Conservation (phyloP, 2,329 filamentous ascomycete species). For the Aspergillus tubingensis region DNA sequence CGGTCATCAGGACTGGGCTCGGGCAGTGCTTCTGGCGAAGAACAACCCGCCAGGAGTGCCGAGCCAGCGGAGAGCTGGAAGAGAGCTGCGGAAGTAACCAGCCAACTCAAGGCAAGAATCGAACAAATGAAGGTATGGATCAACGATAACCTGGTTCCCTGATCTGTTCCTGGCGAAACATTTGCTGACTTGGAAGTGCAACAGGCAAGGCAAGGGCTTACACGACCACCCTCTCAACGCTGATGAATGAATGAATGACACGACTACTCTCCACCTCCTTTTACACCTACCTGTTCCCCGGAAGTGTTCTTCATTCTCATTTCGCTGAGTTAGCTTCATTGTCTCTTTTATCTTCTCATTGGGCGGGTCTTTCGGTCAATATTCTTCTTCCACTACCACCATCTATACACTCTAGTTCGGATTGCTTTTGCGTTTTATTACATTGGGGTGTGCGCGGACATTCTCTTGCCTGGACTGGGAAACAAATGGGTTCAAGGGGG, state of each 20-base stretch:
- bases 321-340: neutral
- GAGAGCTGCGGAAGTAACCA: slow-evolving; percentile 93
- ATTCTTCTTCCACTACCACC: neutral
- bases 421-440: neutral
- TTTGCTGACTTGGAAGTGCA: slow-evolving; percentile 1
- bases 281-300: neutral
- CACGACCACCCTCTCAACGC: slow-evolving; percentile 40
- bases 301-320: neutral
- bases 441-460: neutral
- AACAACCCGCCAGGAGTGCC: slow-evolving; percentile 34
- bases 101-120: slow-evolving; percentile 93
- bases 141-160: neutral
- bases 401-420: neutral
- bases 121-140: slow-evolving; percentile 85
- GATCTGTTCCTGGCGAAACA: neutral
- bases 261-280: slow-evolving; percentile 10
- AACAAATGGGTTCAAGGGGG: neutral
- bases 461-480: neutral
- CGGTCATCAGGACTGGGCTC: slow-evolving; percentile 38
- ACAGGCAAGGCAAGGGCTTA: slow-evolving; percentile 49
- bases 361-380: neutral
- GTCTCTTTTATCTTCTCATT: neutral
- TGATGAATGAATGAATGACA: slow-evolving; percentile 35
- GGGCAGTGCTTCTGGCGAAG: slow-evolving; percentile 39
- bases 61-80: slow-evolving; percentile 90